Evolutionary conservation across 768 basidiomycete genomes (phyloP).

Genomic region (Gymnopilus dilepis): DNA sequence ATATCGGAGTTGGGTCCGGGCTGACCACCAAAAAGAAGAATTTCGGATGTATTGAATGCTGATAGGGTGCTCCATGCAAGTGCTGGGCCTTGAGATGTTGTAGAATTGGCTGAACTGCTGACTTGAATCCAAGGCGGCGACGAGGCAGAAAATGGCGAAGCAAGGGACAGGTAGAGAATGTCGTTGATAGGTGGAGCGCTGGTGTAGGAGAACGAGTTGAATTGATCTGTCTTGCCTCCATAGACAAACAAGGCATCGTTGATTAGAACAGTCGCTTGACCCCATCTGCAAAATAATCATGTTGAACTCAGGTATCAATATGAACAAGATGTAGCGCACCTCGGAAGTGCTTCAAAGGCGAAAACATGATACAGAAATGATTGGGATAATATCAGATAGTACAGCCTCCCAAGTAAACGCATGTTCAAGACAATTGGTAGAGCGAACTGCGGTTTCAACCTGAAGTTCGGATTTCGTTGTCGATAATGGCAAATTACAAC

Average conservation of each 20-base stretch:
- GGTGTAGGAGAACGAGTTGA: constrained; percentile 71
- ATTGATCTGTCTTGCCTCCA: constrained; percentile 81
- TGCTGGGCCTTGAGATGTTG: constrained; percentile 58
- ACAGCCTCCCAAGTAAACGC: constrained; percentile 16
- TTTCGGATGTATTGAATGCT: constrained; percentile 55
- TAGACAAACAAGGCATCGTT: constrained; percentile 70
- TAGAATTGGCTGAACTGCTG: constrained; percentile 47
- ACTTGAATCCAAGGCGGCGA: constrained; percentile 75
- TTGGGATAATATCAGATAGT: constrained; percentile 22
- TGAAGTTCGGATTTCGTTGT: neutral
- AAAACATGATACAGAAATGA: constrained; percentile 16
- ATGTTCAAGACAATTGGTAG: constrained; percentile 5
- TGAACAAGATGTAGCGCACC: constrained; percentile 21
- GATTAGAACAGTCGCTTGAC: constrained; percentile 68
- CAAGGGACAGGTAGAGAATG: constrained; percentile 70
- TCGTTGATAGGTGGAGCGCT: constrained; percentile 78
- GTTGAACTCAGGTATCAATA: neutral
- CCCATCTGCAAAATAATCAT: constrained; percentile 68
- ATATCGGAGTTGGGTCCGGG: constrained; percentile 62
- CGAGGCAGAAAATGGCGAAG: constrained; percentile 57
- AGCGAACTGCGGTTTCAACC: neutral
- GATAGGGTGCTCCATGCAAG: constrained; percentile 85
- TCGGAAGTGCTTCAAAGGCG: constrained; percentile 32
- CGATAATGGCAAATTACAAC: neutral
- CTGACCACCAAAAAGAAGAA: constrained; percentile 80